Base-by-base conservation (phyloP, 129 eudicot genomes). In the Lactuca sativa region DNA sequence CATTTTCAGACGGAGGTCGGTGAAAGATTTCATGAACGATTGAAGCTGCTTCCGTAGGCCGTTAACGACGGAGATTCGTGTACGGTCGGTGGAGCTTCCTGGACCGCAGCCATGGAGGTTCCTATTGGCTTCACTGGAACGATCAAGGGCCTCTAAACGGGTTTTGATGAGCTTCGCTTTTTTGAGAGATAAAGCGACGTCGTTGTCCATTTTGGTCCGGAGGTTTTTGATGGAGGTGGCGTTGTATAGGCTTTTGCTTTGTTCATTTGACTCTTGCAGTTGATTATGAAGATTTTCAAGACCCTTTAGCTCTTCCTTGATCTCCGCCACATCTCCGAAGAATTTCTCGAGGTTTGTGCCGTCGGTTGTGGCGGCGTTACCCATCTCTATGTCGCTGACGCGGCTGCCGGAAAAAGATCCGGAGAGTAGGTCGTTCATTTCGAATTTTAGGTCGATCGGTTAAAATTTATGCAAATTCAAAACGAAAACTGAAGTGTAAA, bases 71-170 rank as follows among this genome's bases (percentile, higher is more conserved):
- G 91, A 87, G 51, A 87, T 82, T 4, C 97, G 78, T 0, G 91
- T 84, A 5, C 95, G 85, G 33, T 90, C 95, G 3, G 89, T 75
- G 14, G 97, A 87, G 76, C 87, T 86, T 2, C 97, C 97, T 5
- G 91, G 87, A 1, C 91, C 89, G 37, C 95, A 85, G 13, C 87
- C 87, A 3, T 87, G 91, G 47, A 84, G 55, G 40, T 73, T 77
- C 2, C 97, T 82, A 25, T 87, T 87, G 25, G 76, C 78, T 16
- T 79, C 91, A 51, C 75, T 87, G 48, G 89, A 69, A 3, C 74
- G 76, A 13, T 90, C 97, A 8, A 90, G 72, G 8, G 89, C 80
- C 62, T 90, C 87, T 4, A 90, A 75, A 25, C 82, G 79, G 49
- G 67, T 82, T 66, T 85, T 90, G 53, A 84, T 79, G 44, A 79